Base-by-base conservation (phyloP, 352 stramenopile species). In the Globisporangium nodosum region DNA sequence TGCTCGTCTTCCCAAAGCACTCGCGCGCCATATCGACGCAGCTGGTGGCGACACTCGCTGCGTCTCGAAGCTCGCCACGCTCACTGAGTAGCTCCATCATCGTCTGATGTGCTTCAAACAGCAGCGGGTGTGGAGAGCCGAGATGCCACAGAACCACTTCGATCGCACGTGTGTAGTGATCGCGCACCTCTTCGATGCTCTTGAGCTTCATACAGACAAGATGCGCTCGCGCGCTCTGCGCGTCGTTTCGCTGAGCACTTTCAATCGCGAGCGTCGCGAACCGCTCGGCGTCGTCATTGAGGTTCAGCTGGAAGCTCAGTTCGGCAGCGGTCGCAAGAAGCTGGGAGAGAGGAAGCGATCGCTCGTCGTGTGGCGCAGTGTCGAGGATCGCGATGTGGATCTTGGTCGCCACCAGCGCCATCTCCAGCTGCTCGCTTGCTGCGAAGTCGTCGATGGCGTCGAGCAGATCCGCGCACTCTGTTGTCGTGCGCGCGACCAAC, bases 371-470 rank as follows among this genome's bases (percentile, higher is more conserved):
- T 6, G 71, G 65, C 5, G 58, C 43, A 0, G 56, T 61, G 15
- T 78, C 59, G 51, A 80, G 49, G 13, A 83, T 71, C 18, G 71
- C 66, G 5, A 87, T 43, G 39, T 75, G 71, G 9, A 85, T 56
- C 42, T 85, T 74, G 56, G 79, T 64, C 21, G 27, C 52, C 33
- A 52, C 61, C 16, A 85, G 61, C 15, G 74, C 68, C 27, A 64
- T 58, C 0, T 62, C 65, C 0, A 76, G 56, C 0, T 78, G 46
- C 31, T 48, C 49, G 7, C 31, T 46, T 8, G 70, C 66, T 1
- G 75, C 42, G 2, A 70, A 63, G 7, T 50, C 49, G 16, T 77
- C 61, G 4, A 63, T 61, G 2, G 24, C 58, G 7, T 61, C 64
- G 13, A 85, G 39, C 20, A 69, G 4, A 18, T 62, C 60, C 52